Base-by-base conservation (phyloP, 805 yeast genomes). In the Yarrowia sp. region DNA sequence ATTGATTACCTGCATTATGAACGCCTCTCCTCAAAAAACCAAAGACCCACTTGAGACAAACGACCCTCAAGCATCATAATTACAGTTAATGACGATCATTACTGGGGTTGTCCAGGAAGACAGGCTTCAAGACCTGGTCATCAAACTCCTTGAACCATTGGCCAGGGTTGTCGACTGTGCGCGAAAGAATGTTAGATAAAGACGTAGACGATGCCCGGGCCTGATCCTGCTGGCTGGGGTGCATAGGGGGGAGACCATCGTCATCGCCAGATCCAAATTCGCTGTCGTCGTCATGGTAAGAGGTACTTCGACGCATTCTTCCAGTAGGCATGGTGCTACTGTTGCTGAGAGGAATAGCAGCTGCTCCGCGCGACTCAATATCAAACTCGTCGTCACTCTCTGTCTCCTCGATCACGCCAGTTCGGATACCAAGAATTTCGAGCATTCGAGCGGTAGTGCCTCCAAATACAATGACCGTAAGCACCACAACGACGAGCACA, bases 401-500 rank as follows among this genome's bases (percentile, higher is more conserved):
- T 65, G 77, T 83, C 65, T 90, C 96, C 69, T 87, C 93, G 19
- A 89, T 81, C 68, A 93, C 90, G 0, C 99, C 99, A 1, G 96
- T 89, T 70, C 89, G 88, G 70, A 95, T 96, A 51, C 96, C 95
- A 69, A 95, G 80, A 69, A 93, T 90, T 74, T 95, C 99, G 66
- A 95, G 82, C 99, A 95, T 95, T 49, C 96, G 90, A 1, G 99
- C 98, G 0, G 98, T 95, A 0, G 99, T 95, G 40, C 99, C 99
- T 66, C 99, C 99, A 75, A 95, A 95, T 30, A 95, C 82, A 64
- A 95, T 92, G 30, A 95, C 99, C 0, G 99, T 95, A 52, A 95
- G 79, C 32, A 95, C 99, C 11, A 95, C 99, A 24, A 93, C 98
- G 14, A 96, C 98, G 46, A 96, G 79, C 0, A 96, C 97, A 0